Evolutionary conservation across 495 filamentous ascomycete genomes (phyloP).

Genomic region (Bombardia bombarda): DNA sequence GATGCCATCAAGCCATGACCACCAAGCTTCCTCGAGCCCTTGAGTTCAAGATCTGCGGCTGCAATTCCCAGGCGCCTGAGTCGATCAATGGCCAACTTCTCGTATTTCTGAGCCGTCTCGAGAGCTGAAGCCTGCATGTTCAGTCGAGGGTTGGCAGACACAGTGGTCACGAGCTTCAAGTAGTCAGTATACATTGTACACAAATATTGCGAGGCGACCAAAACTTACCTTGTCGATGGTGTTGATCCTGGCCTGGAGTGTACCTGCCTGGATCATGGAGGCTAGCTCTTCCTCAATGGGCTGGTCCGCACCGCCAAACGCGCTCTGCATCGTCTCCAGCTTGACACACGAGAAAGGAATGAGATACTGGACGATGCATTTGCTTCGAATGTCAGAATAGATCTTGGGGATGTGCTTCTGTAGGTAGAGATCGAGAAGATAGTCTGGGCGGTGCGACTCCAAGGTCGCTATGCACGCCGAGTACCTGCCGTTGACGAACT

Average conservation of each 20-base stretch:
- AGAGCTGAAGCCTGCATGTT: conserved; percentile 62
- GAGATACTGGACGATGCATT: conserved; percentile 88
- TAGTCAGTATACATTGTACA: conserved; percentile 1
- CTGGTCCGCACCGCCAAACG: conserved; percentile 49
- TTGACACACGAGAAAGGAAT: conserved; percentile 71
- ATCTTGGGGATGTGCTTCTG: conserved; percentile 64
- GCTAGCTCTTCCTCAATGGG: conserved; percentile 70
- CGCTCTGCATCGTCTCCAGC: conserved; percentile 57
- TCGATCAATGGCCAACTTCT: conserved; percentile 63
- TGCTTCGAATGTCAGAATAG: conserved; percentile 67
- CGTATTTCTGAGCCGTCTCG: conserved; percentile 59
- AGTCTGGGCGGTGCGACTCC: conserved; percentile 73
- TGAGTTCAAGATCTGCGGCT: conserved; percentile 67
- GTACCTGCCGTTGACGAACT: conserved; percentile 85
- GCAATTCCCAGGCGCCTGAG: conserved; percentile 67
- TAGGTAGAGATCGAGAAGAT: conserved; percentile 82
- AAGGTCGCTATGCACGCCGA: conserved; percentile 73
- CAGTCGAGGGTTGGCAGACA: conserved; percentile 52
- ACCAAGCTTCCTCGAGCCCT: conserved; percentile 17
- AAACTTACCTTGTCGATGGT: conserved; percentile 60
- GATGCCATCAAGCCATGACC: background rate
- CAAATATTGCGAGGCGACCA: too few relatives aligned
- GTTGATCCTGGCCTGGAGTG: conserved; percentile 76
- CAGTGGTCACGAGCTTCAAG: conserved; percentile 57
- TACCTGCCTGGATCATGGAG: conserved; percentile 61